Evolutionary conservation across 768 basidiomycete genomes (phyloP), one percentile per base, ranked within the genome.

Genomic region (Termitomyces titanicus): DNA sequence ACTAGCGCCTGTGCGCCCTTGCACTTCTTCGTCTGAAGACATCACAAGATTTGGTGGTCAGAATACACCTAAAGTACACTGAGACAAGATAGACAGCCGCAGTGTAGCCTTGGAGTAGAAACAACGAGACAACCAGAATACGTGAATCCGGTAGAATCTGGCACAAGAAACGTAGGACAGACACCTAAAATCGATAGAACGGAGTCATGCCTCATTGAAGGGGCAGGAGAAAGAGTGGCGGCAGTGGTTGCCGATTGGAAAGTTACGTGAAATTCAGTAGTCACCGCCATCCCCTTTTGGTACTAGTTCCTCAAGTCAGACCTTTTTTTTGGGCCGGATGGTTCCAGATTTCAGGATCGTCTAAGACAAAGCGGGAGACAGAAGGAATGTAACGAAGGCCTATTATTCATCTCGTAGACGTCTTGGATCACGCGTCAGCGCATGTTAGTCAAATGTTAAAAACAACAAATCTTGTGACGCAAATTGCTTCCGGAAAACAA

Each of bases 11-110:
- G 17, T 29, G 13, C 39, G 47, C 9, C 31, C 46, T 42, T 53
- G 49, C 0, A 31, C 50, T 42, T 59, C 50, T n/a, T 59, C 58
- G 24, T 52, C 53, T n/a, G 58, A 59, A 15, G 58, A 59, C 58
- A 59, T 59, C 50, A 24, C 51, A 25, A 29, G 25, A n/a, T 37
- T 46, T 22, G 25, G 22, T 51, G 34, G 12, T 29, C 31, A 40
- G 29, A 24, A 11, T 47, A 22, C 34, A 17, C 17, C n/a, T 31
- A 18, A 13, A 20, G 50, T 20, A 13, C 15, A 45, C 48, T 55
- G 54, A 55, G 37, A 55, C 54, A 55, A 29, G 42, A 50, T 27
- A 25, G 29, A 8, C 43, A 31, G 47, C 13, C n/a, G 15, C 15
- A n/a, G 5, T 13, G 9, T 31, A 31, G 43, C 43, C 44, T 45